Evolutionary conservation across 768 basidiomycete species (phyloP).

Genomic region (Butyriboletus loyo): DNA sequence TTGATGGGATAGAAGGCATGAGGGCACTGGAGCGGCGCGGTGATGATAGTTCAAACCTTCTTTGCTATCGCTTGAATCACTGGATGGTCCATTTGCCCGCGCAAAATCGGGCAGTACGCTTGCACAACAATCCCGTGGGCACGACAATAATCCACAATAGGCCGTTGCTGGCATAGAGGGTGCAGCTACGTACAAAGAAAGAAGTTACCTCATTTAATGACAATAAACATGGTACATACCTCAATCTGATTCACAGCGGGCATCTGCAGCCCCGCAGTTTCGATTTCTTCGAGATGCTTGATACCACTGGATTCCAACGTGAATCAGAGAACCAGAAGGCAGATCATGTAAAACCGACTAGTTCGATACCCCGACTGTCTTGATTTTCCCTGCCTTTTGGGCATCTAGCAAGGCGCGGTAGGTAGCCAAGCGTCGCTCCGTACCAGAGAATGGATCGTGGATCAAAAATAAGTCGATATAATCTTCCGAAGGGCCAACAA

Average conservation of each 20-base stretch:
- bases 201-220: slow-evolving; percentile 4
- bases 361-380: slow-evolving; percentile 79
- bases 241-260: slow-evolving; percentile 84
- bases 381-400: slow-evolving; percentile 62
- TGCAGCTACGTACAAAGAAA: slow-evolving; percentile 51
- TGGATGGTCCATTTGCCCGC: slow-evolving; percentile 52
- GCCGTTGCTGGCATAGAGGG: slow-evolving; percentile 76
- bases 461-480: slow-evolving; percentile 78
- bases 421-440: slow-evolving; percentile 60
- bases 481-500: slow-evolving; percentile 31
- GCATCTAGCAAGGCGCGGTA: slow-evolving; percentile 68
- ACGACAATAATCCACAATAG: slow-evolving; percentile 73
- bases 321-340: not conserved
- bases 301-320: slow-evolving; percentile 45
- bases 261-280: slow-evolving; percentile 53
- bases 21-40: slow-evolving; percentile 6
- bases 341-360: slow-evolving; percentile 48
- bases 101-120: slow-evolving; percentile 76
- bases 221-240: slow-evolving; percentile 35
- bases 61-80: slow-evolving; percentile 51
- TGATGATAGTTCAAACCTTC: slow-evolving; percentile 44
- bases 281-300: slow-evolving; percentile 75
- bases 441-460: slow-evolving; percentile 67
- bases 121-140: slow-evolving; percentile 59
- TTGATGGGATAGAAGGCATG: not conserved